phyloP scores from a whole-genome alignment of 2,329 filamentous ascomycete species.

The Aspergillus amoenus region DNA sequence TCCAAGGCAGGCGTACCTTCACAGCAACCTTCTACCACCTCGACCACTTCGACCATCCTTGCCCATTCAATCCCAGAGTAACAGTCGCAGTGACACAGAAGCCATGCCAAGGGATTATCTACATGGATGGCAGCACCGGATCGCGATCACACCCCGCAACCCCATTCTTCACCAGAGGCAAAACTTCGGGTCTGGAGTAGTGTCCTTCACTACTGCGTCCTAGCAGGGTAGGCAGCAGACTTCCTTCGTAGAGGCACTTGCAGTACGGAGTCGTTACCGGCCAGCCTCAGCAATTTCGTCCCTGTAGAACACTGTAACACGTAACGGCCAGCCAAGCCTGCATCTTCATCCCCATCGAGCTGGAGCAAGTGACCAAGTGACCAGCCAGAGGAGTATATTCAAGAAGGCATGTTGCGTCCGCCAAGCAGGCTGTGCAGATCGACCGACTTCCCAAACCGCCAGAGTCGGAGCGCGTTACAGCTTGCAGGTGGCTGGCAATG shows the following conservation, averaged over 20 bases:
- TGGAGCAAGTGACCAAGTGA: not conserved
- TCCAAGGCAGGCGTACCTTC: too few species aligned
- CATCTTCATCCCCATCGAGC: not conserved
- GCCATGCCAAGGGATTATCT: slow-evolving; percentile 21
- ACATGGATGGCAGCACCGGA: slow-evolving; percentile 14
- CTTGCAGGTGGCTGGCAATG: not conserved
- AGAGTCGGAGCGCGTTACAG: not conserved
- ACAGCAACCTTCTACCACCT: too few species aligned
- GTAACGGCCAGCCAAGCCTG: slow-evolving; percentile 1
- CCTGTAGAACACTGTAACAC: not conserved
- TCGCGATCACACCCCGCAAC: not conserved
- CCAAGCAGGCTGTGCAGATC: not conserved
- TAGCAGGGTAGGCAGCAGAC: too few species aligned
- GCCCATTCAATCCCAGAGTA: too few species aligned
- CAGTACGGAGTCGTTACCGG: too few species aligned
- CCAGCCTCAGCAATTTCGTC: too few species aligned
- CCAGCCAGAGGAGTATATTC: not conserved
- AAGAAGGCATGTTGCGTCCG: too few species aligned
- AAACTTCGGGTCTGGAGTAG: not conserved
- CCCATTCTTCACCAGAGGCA: not conserved
- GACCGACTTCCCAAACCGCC: not conserved
- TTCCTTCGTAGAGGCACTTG: too few species aligned
- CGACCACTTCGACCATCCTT: too few species aligned
- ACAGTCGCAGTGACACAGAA: not conserved
- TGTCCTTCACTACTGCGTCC: too few species aligned